phyloP scores from a whole-genome alignment of 164 flowering plant genomes.

The Magnolia changhungtana region DNA sequence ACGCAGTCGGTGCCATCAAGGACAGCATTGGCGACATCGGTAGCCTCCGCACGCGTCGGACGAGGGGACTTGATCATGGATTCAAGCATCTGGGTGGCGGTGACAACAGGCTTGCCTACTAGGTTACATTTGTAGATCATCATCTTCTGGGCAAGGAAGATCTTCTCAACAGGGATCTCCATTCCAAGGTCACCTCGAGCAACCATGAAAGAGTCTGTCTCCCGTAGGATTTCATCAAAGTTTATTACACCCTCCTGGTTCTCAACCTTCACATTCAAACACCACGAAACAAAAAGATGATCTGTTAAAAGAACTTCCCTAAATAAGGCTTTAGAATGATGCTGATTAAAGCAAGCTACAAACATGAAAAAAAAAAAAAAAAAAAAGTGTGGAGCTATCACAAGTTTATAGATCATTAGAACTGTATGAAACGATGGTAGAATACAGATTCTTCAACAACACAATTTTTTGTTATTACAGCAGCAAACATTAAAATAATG shows the following conservation, averaged over 20 bases:
- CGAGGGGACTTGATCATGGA: slow-evolving; percentile 90
- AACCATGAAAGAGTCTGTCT: slow-evolving; percentile 89
- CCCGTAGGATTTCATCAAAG: slow-evolving; percentile 83
- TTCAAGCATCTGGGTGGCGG: slow-evolving; percentile 92
- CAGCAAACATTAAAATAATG: too few species aligned
- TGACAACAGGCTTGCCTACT: slow-evolving; percentile 80
- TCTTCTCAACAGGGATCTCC: slow-evolving; percentile 92
- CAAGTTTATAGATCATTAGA: too few species aligned
- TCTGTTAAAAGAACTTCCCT: not conserved
- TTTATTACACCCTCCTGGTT: slow-evolving; percentile 88
- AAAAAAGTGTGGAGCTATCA: too few species aligned
- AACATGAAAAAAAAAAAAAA: too few species aligned
- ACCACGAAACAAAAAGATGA: not conserved
- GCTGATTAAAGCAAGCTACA: too few species aligned
- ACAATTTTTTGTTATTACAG: too few species aligned
- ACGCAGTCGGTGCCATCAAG: slow-evolving; percentile 89
- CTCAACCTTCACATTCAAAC: slow-evolving; percentile 50
- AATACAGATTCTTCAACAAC: too few species aligned
- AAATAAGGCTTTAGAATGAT: not conserved
- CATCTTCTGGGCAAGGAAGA: slow-evolving; percentile 88
- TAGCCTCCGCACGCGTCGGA: slow-evolving; percentile 88
- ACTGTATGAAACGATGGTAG: too few species aligned
- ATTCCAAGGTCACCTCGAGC: slow-evolving; percentile 94
- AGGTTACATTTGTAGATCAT: slow-evolving; percentile 92
- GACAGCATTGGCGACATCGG: slow-evolving; percentile 88